phyloP scores from a whole-genome alignment of 1,284 basidiomycete genomes.

The Leccinum pachyderme region DNA sequence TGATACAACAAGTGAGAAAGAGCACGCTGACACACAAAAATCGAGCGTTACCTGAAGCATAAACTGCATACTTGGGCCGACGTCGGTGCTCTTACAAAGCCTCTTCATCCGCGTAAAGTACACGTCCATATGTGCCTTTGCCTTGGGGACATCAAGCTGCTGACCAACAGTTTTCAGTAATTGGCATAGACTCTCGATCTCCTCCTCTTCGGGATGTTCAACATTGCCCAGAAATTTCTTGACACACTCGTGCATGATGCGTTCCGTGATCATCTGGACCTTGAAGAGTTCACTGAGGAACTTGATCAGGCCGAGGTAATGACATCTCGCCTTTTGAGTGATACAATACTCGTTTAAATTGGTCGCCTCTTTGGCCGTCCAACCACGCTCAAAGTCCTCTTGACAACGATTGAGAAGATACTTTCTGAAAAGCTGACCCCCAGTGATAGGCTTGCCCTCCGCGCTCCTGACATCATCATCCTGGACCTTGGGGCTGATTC shows the following conservation, averaged over 20 bases:
- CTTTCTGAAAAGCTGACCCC: slow-evolving; percentile 92
- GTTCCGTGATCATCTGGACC: slow-evolving; percentile 89
- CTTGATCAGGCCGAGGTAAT: slow-evolving; percentile 93
- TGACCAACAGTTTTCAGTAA: slow-evolving; percentile 75
- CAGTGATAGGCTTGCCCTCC: slow-evolving; percentile 83
- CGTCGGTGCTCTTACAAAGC: slow-evolving; percentile 68
- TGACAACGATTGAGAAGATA: slow-evolving; percentile 92
- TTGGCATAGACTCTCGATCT: slow-evolving; percentile 94
- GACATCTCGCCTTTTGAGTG: slow-evolving; percentile 94
- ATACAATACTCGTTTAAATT: slow-evolving; percentile 98
- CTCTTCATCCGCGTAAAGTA: slow-evolving; percentile 22
- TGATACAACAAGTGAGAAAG: slow-evolving; percentile 9
- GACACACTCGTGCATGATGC: slow-evolving; percentile 96
- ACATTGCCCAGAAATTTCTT: slow-evolving; percentile 92
- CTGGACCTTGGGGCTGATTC: slow-evolving; percentile 80
- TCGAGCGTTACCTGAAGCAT: slow-evolving; percentile 84
- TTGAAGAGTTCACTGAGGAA: slow-evolving; percentile 99
- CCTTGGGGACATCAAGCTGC: too few relatives aligned
- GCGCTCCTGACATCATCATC: slow-evolving; percentile 80
- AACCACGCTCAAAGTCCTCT: slow-evolving; percentile 91
- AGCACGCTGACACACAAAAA: background rate
- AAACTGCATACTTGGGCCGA: slow-evolving; percentile 88
- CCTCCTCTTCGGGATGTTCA: slow-evolving; percentile 94
- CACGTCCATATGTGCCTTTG: too few relatives aligned
- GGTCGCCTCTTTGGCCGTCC: slow-evolving; percentile 67